A percentile compares a stretch with the other conserved stretches of the same genome.
Conservation (phyloP, 805 yeast genomes). For the Saccharomycopsis sp. region DNA sequence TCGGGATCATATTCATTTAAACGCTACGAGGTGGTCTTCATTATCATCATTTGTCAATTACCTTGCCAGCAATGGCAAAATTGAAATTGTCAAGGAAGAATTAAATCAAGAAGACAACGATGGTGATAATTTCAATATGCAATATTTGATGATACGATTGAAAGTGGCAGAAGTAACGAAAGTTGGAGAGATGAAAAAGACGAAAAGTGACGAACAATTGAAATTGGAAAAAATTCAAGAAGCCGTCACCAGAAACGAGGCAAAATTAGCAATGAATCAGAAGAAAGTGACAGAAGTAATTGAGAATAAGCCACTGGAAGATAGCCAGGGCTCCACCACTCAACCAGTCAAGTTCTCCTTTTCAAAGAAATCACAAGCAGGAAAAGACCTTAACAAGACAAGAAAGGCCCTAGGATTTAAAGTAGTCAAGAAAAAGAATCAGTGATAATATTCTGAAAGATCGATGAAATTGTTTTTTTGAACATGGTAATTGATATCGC, state of each 20-base stretch:
- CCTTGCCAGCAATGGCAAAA: constrained; percentile 49
- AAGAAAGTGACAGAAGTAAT: neutral
- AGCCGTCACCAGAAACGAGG: neutral
- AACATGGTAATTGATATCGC: no score
- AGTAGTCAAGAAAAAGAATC: neutral
- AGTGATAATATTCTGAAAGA: no score
- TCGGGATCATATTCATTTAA: constrained; percentile 82
- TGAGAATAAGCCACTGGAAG: neutral
- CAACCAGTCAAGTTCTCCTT: neutral
- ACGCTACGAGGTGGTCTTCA: constrained; percentile 75
- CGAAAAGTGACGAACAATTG: constrained; percentile 15
- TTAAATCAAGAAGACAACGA: neutral
- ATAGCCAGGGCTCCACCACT: neutral
- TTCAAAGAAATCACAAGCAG: neutral
- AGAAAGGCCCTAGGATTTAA: neutral
- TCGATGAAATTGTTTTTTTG: no score
- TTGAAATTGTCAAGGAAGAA: constrained; percentile 26
- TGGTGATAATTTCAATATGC: constrained; percentile 7
- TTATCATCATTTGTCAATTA: constrained; percentile 60
- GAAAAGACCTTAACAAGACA: neutral
- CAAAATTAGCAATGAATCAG: neutral
- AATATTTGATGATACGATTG: constrained; percentile 6
- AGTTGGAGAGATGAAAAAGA: constrained; percentile 17
- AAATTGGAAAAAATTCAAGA: constrained; percentile 20
- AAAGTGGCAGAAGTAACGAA: neutral